Evolutionary conservation across 2,329 filamentous ascomycete genomes (phyloP).

Genomic region (Drechslerella stenobrocha): DNA sequence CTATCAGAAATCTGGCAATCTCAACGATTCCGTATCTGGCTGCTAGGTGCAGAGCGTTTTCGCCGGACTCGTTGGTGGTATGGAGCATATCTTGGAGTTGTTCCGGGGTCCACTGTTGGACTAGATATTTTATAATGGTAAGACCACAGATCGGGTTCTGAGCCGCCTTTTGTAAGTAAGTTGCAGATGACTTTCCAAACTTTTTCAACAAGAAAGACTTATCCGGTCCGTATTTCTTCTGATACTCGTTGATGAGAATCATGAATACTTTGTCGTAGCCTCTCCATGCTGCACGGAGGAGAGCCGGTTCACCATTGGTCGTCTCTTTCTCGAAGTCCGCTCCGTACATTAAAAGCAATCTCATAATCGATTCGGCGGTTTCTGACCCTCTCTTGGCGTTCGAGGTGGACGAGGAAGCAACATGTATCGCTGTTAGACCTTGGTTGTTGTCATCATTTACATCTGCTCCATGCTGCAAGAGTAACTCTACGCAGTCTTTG

Average conservation of each 20-base stretch:
- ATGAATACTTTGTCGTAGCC: slow-evolving; percentile 38
- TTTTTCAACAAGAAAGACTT: slow-evolving; percentile 21
- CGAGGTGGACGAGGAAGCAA: slow-evolving; percentile 14
- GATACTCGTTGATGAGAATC: slow-evolving; percentile 33
- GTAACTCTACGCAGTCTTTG: slow-evolving; percentile 44
- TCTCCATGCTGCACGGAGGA: slow-evolving; percentile 18
- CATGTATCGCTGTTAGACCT: slow-evolving; percentile 27
- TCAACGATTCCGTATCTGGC: slow-evolving; percentile 38
- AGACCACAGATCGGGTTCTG: slow-evolving; percentile 20
- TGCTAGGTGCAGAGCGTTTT: slow-evolving; percentile 48
- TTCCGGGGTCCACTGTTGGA: slow-evolving; percentile 24
- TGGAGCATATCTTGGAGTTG: slow-evolving; percentile 27
- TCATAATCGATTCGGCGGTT: slow-evolving; percentile 24
- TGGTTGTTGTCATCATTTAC: slow-evolving; percentile 42
- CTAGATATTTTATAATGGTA: slow-evolving; percentile 31
- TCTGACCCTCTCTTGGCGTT: slow-evolving; percentile 19
- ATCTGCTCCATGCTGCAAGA: slow-evolving; percentile 48
- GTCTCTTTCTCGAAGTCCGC: slow-evolving; percentile 31
- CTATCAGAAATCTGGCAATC: slow-evolving; percentile 47
- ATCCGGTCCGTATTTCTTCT: slow-evolving; percentile 34
- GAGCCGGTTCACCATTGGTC: slow-evolving; percentile 14
- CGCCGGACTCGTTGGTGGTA: slow-evolving; percentile 24
- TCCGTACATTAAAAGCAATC: slow-evolving; percentile 26
- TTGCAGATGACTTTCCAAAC: slow-evolving; percentile 12
- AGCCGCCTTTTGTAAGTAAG: slow-evolving; percentile 13